These are phyloP conservation scores for Orbilia brochopaga DNA, from an alignment of 2,329 filamentous ascomycete genomes.

Conservation along the genomic window DNA sequence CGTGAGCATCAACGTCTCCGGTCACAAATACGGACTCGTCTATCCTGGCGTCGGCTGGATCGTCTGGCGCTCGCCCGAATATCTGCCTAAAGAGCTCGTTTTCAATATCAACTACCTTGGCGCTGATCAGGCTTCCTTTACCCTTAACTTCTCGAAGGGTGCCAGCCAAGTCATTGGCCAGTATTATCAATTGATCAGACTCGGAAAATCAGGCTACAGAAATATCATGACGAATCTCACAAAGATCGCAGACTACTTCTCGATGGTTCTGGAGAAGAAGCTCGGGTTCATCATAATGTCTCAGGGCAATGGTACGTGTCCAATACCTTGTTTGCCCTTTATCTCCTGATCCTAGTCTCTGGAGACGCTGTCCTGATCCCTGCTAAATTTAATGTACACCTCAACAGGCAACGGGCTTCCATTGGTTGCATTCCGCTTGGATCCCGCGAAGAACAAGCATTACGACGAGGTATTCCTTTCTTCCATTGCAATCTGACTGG, in stretches of 20 bases:
- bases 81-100: constrained; percentile 85
- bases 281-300: constrained; percentile 85
- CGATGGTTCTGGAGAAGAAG: constrained; percentile 72
- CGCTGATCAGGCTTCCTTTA: constrained; percentile 93
- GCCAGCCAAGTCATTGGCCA: constrained; percentile 94
- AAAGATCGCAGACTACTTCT: constrained; percentile 84
- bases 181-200: constrained; percentile 95
- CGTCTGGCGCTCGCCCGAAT: constrained; percentile 83
- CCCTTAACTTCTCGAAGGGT: constrained; percentile 95
- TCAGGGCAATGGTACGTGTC: constrained; percentile 67
- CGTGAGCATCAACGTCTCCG: constrained; percentile 90
- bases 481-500: neutral
- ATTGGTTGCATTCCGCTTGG: constrained; percentile 84
- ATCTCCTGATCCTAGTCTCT: too few relatives aligned
- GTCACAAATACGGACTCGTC: constrained; percentile 81
- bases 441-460: constrained; percentile 64
- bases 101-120: constrained; percentile 99
- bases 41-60: constrained; percentile 96
- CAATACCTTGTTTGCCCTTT: too few relatives aligned
- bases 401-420: constrained; percentile 70
- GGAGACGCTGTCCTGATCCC: too few relatives aligned
- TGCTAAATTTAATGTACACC: neutral
- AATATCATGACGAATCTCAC: constrained; percentile 95
- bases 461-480: constrained; percentile 63
- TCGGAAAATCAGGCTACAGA: constrained; percentile 89